Evolutionary conservation across 306 rosid species (phyloP), one percentile per base, ranked within the genome.

Genomic region (Prunus salicina): DNA sequence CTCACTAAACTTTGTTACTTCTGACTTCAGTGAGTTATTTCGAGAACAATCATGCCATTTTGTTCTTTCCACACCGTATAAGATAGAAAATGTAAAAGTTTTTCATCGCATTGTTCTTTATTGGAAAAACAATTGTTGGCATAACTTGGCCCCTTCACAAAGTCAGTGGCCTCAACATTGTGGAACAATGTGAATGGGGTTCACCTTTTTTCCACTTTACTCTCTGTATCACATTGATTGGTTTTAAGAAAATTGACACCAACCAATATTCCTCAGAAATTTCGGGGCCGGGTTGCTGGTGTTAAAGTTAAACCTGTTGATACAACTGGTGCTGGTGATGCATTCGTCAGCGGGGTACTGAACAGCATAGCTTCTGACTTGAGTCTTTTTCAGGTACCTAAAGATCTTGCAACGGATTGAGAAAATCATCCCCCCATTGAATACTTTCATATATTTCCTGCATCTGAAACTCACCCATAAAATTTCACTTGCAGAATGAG

Each of bases 321-420:
- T 87, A 96, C 99, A 72, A 96, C 98, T 0, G 99, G 99, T 43
- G 99, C 99, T 5, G 99, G 99, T 1, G 99, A 96, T 81, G 89
- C 99, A 43, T 96, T 96, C 71, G 99, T 96, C 45, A 79, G 98
- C 75, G 99, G 98, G 81, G 30, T 92, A 73, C 79, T 96, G 34
- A 69, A 79, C 82, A 77, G 85, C 80, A 22, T 96, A 62, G 98
- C 94, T 76, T 87, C 93, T 56, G 90, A 96, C 73, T 81, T 16
- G 41, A 83, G 64, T 61, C 77, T 89, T 65, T 47, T 89, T 28
- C 72, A 89, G 98, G 98, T 92, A 82, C 30, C 24, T 50, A 68
- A 67, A 19, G n/a, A 61, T 81, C 46, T 70, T 52, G 16, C 38
- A 71, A 38, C n/a, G 49, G 74, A 71, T 67, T 43, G 30, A 55